Percentiles rank a stretch among this genome's conserved stretches.
Evolutionary conservation across 2,329 filamentous ascomycete species (phyloP).

Genomic region (Basipetospora chlamydospora): DNA sequence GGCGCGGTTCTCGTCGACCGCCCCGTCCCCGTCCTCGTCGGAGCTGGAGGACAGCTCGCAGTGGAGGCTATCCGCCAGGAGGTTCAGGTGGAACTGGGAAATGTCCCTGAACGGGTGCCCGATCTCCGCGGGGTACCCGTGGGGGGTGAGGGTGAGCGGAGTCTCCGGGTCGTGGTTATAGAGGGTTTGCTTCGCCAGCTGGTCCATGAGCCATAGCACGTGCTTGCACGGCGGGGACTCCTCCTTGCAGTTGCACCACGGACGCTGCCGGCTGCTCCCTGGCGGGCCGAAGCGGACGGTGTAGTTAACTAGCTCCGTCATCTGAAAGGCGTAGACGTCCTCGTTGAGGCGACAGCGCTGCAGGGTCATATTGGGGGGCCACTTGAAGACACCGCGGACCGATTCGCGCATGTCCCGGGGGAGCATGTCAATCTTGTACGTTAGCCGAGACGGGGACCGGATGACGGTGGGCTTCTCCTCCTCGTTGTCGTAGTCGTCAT

Average conservation of each 20-base stretch:
- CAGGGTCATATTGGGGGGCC: conserved; percentile 33
- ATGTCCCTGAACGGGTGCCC: conserved; percentile 34
- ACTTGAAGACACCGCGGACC: conserved; percentile 29
- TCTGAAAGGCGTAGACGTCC: conserved; percentile 38
- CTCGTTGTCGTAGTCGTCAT: too few species aligned
- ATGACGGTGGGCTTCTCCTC: conserved; percentile 12
- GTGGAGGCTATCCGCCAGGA: conserved; percentile 37
- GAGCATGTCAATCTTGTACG: conserved; percentile 25
- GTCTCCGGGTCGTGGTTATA: conserved; percentile 21
- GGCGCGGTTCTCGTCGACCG: conserved; percentile 22
- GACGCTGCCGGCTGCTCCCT: conserved; percentile 21
- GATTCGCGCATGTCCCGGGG: conserved; percentile 19
- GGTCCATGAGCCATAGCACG: conserved; percentile 39
- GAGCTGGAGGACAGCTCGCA: conserved; percentile 25
- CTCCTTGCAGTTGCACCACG: conserved; percentile 30
- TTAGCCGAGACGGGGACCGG: conserved; percentile 24
- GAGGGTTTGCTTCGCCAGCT: conserved; percentile 31
- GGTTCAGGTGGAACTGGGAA: conserved; percentile 33
- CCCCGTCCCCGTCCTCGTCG: conserved; percentile 15
- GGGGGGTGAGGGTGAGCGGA: conserved; percentile 25
- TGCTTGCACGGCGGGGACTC: conserved; percentile 29
- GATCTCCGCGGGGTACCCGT: conserved; percentile 30
- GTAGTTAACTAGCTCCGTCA: conserved; percentile 38
- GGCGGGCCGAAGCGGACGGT: conserved; percentile 33
- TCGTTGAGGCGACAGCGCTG: conserved; percentile 33